Evolutionary conservation across 306 rosid genomes (phyloP).

Genomic region (Citrullus amarus): DNA sequence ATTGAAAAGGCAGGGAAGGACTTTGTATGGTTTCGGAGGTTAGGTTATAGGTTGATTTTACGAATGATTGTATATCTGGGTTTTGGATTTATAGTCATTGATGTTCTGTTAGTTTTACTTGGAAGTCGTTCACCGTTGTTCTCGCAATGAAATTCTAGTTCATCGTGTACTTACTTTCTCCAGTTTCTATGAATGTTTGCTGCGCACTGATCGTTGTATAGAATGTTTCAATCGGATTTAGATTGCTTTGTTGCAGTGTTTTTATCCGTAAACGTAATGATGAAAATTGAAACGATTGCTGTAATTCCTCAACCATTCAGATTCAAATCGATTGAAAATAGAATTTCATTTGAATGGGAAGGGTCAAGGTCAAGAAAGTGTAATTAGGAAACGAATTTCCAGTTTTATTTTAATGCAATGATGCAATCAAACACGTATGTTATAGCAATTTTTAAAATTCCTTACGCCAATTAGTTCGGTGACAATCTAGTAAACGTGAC

Average conservation of each 20-base stretch:
- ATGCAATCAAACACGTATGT: no score
- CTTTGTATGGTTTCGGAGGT: constrained; percentile 41
- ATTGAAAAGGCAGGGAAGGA: constrained; percentile 39
- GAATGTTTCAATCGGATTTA: not conserved
- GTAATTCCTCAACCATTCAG: not conserved
- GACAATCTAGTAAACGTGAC: no score
- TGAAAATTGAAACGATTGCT: not conserved
- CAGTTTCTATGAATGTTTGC: not conserved
- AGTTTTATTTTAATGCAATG: no score
- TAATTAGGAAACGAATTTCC: no score
- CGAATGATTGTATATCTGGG: not conserved
- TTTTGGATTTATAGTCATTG: not conserved
- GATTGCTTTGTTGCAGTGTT: not conserved
- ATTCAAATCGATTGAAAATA: not conserved
- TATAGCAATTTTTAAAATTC: no score
- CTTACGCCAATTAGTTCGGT: no score
- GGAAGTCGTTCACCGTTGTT: not conserved
- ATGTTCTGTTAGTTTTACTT: not conserved
- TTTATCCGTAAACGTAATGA: not conserved
- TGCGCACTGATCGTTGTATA: not conserved
- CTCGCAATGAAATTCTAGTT: not conserved
- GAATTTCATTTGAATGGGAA: no score
- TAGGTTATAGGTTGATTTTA: not conserved
- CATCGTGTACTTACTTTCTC: not conserved
- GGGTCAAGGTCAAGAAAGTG: no score